phyloP scores from a whole-genome alignment of 352 stramenopile genomes.

The Lagenidium giganteum region DNA sequence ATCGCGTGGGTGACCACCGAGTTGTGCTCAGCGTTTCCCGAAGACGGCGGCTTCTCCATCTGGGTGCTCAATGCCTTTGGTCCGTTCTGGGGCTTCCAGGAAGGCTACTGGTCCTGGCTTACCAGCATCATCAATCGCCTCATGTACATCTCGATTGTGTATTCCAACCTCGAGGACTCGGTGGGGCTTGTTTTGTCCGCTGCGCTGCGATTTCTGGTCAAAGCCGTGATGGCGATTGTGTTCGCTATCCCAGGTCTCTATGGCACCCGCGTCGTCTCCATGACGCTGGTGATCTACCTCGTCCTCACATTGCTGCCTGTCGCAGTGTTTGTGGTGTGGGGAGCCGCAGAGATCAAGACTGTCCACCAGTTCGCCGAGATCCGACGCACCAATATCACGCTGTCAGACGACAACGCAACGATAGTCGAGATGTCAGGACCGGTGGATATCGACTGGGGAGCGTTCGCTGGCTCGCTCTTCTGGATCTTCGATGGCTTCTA shows the following conservation, averaged over 20 bases:
- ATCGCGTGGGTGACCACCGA: conserved; percentile 85
- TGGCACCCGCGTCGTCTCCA: conserved; percentile 7
- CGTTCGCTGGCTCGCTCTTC: conserved; percentile 68
- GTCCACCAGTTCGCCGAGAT: conserved; percentile 21
- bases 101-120: conserved; percentile 69
- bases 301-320: conserved; percentile 66
- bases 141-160: conserved; percentile 46
- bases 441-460: conserved; percentile 17
- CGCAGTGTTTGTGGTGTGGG: conserved; percentile 43
- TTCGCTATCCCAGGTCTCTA: conserved; percentile 1
- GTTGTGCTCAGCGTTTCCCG: conserved; percentile 79
- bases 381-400: conserved; percentile 16
- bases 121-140: conserved; percentile 35
- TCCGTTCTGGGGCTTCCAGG: conserved; percentile 55
- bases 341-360: conserved; percentile 9
- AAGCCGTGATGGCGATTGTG: not conserved
- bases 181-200: conserved; percentile 14
- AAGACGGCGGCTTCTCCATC: conserved; percentile 59
- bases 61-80: conserved; percentile 88
- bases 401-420: not conserved
- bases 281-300: conserved; percentile 31
- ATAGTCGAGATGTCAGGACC: no score
- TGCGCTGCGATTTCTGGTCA: conserved; percentile 1
- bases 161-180: conserved; percentile 31
- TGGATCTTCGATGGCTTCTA: conserved; percentile 94